Base-by-base conservation (phyloP, 371 early-diverging fungal genomes). In the Mucor indicus region DNA sequence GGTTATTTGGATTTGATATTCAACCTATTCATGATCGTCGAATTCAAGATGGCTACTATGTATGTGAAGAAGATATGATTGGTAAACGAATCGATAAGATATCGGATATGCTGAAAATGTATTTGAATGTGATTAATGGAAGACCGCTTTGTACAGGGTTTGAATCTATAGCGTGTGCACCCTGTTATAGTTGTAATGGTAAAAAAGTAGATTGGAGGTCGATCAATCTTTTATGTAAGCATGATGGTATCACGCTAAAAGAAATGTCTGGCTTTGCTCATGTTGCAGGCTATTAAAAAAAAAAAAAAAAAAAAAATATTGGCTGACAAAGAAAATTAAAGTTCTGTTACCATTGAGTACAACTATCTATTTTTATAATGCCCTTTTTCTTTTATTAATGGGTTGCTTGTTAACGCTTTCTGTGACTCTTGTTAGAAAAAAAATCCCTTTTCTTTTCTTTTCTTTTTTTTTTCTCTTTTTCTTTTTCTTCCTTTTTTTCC, bases 1-100 rank as follows among this genome's bases (percentile, higher is more conserved):
- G 84, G 84, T 60, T 84, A 12, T 81, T 82, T 52, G 68, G 81
- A 3, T 77, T 64, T 32, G 56, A 75, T 38, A 67, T 84, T 36
- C 40, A 64, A 19, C 81, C 82, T 0, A 64, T 75, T 13, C 82
- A 84, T 39, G 84, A 84, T 49, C 48, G 46, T 33, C 72, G 81
- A 5, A 79, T 83, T 22, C 81, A 83, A 44, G 66, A 72, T 36
- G 53, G 42, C 8, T 61, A 62, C 39, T 66, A 72, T 49, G 75
- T 73, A 0, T 83, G 84, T 36, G 79, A 81, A 43, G 55, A 76
- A 30, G 79, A 79, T 33, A 62, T 77, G 72, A 74, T 83, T 45
- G 80, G 74, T 7, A 83, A 81, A 44, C 75, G 72, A 7, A 74
- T 79, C 30, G 59, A 60, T 11, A 15, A 11, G 10, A 27, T 38